Evolutionary conservation across 2,329 filamentous ascomycete genomes (phyloP), one percentile per base, ranked within the genome.

Genomic region (Grosmannia clavigera): DNA sequence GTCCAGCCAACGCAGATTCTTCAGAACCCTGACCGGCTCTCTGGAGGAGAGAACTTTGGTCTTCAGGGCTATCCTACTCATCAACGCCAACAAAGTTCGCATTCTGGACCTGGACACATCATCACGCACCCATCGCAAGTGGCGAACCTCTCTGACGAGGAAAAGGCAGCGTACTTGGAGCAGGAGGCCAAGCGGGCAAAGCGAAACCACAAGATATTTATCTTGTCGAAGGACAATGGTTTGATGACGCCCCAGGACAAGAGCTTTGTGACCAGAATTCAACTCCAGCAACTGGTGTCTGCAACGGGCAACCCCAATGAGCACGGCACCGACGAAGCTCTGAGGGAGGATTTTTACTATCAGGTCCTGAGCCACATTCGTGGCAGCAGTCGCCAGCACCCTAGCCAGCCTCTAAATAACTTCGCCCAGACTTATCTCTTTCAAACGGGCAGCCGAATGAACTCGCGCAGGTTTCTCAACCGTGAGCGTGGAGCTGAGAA

Each of bases 231-330:
- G 74, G 91, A 95, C 68, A 99, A 99, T 69, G 94, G 94, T 29
- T 76, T 99, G 63, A 99, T 99, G 94, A 99, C 94, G 4, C 94
- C 94, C 0, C 92, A 97, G 70, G 94, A 99, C 74, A 99, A 99
- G 79, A 99, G 96, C 71, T 99, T 97, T 74, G 96, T 99, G 66
- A 97, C 94, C 5, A 86, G 94, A 22, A 99, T 99, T 65, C 94
- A 99, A 71, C 80, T 99, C 58, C 94, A 99, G 74, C 94, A 99
- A 71, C 81, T 99, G 43, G 90, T 99, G 59, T 86, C 92, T 12
- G 92, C 94, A 10, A 95, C 91, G 29, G 92, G 92, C 11, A 94
- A 91, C 67, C 82, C 91, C 4, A 86, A 86, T 58, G 91, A 95
- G 63, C 81, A 86, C 54, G 87, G 87, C 54, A 83, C 85, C 0